These are phyloP conservation scores for Podaxis sp. DNA, from an alignment of 768 basidiomycete species.

Conservation along the genomic window DNA sequence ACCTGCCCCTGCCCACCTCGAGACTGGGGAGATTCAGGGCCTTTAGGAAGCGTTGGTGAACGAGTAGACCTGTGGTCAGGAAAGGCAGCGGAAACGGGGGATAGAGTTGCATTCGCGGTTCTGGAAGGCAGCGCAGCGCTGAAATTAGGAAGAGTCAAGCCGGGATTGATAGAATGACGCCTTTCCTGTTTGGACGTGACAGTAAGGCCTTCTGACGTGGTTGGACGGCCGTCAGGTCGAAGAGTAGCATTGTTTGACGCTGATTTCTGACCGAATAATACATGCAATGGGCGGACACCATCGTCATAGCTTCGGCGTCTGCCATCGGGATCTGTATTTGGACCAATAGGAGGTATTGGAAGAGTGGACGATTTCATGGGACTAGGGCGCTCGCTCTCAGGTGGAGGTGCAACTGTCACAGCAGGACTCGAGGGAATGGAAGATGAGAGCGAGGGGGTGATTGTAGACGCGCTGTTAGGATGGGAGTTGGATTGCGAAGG, in stretches of 20 bases:
- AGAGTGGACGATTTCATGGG: conserved; percentile 41
- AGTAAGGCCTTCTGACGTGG: conserved; percentile 29
- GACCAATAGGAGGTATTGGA: conserved; percentile 31
- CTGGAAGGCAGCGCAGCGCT: conserved; percentile 23
- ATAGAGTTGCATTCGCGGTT: conserved; percentile 27
- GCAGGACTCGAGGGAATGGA: conserved; percentile 18
- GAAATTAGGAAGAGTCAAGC: conserved; percentile 35
- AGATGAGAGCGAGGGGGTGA: conserved; percentile 4
- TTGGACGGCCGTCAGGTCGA: conserved; percentile 17
- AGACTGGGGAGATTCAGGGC: conserved; percentile 5
- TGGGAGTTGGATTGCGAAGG: conserved; percentile 15
- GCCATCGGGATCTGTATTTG: conserved; percentile 26
- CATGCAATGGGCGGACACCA: conserved; percentile 41
- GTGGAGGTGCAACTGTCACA: conserved; percentile 45
- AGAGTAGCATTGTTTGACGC: conserved; percentile 17
- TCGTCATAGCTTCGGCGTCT: conserved; percentile 46
- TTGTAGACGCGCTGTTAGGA: conserved; percentile 14
- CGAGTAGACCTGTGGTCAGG: conserved; percentile 24
- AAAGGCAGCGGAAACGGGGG: conserved; percentile 31
- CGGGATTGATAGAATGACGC: conserved; percentile 52
- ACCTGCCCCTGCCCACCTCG: conserved; percentile 2
- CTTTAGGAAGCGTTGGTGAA: conserved; percentile 25
- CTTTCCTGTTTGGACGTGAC: conserved; percentile 42
- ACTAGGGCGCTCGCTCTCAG: conserved; percentile 8
- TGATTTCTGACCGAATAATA: conserved; percentile 32